Conservation (phyloP, 139 green algal species). For the Penium margaritaceum region DNA sequence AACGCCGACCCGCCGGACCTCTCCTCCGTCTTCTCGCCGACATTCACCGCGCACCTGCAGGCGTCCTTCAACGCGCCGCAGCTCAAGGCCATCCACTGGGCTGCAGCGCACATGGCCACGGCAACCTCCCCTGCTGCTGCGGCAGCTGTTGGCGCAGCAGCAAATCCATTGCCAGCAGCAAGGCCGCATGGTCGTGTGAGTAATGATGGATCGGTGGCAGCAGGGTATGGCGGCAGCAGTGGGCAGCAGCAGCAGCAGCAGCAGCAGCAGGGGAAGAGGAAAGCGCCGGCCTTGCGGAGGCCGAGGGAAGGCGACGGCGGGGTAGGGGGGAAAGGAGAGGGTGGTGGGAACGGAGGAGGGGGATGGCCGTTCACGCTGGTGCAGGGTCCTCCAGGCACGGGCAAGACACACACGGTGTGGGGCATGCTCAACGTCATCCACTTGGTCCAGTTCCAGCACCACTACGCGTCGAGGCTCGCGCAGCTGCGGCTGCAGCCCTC, state of each 20-base stretch:
- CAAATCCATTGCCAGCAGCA: too few species aligned
- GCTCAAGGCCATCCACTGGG: constrained; percentile 26
- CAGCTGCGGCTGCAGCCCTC: neutral
- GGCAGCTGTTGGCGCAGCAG: too few species aligned
- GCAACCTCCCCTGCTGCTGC: neutral
- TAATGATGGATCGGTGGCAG: neutral
- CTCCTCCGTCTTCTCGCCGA: constrained; percentile 7
- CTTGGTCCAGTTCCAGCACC: constrained; percentile 69
- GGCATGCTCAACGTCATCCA: constrained; percentile 89
- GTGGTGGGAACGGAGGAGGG: neutral
- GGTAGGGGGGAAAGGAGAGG: neutral
- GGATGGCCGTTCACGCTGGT: constrained; percentile 61
- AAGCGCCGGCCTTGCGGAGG: too few species aligned
- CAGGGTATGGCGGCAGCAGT: neutral
- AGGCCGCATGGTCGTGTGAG: too few species aligned
- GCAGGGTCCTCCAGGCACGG: constrained; percentile 82
- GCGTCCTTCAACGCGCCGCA: constrained; percentile 34
- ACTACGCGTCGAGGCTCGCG: constrained; percentile 51
- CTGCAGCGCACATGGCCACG: constrained; percentile 16
- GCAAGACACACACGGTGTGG: constrained; percentile 89
- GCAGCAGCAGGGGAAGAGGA: neutral
- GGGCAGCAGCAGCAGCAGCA: neutral
- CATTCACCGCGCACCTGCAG: constrained; percentile 30
- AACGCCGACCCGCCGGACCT: constrained; percentile 10
- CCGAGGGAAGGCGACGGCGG: neutral